phyloP scores from a whole-genome alignment of 2,329 filamentous ascomycete genomes.

The Fusarium tuaranense region DNA sequence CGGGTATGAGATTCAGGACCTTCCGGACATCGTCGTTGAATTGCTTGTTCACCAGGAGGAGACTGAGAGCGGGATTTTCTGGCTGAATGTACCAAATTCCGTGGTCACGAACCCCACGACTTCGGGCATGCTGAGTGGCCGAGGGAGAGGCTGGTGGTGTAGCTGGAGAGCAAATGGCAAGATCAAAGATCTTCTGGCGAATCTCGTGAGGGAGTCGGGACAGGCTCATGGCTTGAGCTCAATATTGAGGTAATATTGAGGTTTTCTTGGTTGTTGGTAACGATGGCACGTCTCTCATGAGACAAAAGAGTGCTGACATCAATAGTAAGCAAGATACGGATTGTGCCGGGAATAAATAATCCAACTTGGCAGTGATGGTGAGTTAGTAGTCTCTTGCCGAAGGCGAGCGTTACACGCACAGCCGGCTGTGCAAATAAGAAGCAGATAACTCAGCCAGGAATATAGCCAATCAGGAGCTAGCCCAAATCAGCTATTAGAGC shows the following conservation, averaged over 20 bases:
- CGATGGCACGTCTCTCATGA: background rate
- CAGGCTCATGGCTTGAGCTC: background rate
- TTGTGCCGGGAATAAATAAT: background rate
- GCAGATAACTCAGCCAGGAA: no score
- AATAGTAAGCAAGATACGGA: background rate
- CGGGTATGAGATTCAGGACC: background rate
- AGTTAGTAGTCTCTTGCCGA: no score
- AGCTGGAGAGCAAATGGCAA: background rate
- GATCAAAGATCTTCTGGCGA: conserved; percentile 9
- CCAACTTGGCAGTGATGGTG: background rate
- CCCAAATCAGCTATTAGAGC: no score
- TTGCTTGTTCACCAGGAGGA: conserved; percentile 12
- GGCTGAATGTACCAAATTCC: background rate
- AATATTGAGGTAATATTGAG: background rate
- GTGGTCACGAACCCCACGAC: background rate
- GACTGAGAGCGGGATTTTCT: background rate
- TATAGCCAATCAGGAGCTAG: no score
- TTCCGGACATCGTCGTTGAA: background rate
- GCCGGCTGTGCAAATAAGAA: background rate
- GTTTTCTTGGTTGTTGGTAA: background rate
- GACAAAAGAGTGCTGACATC: background rate
- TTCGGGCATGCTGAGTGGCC: conserved; percentile 3
- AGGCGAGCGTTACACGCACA: background rate
- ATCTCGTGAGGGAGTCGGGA: background rate
- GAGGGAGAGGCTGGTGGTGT: background rate